These are phyloP conservation scores for Tulasnella sp. DNA, from an alignment of 768 basidiomycete species.

Conservation along the genomic window DNA sequence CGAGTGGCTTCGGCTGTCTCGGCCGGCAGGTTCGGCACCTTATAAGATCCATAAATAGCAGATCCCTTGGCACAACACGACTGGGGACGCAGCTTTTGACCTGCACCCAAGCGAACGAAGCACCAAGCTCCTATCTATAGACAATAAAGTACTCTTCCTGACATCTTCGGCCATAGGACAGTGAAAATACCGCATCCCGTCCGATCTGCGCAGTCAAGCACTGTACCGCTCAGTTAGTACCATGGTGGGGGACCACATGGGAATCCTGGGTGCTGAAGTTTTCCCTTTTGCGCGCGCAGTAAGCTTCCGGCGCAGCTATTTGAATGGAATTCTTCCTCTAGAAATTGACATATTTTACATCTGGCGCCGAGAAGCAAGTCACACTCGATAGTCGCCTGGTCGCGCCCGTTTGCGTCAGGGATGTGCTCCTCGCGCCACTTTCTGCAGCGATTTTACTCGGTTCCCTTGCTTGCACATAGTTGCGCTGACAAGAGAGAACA, in stretches of 20 bases:
- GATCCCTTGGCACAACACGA: neutral
- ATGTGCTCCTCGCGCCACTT: too few species aligned
- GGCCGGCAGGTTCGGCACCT: neutral
- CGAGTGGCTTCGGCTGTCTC: neutral
- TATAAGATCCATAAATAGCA: neutral
- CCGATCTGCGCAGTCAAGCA: conserved; percentile 19
- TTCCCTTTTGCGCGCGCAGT: neutral
- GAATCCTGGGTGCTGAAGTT: conserved; percentile 19
- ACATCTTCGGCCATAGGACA: conserved; percentile 16
- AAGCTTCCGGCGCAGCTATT: neutral
- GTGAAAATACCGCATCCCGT: conserved; percentile 21
- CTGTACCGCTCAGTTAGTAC: conserved; percentile 18
- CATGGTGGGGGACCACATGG: conserved; percentile 19
- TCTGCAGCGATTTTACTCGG: too few species aligned
- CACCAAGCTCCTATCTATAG: neutral
- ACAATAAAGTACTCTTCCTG: neutral
- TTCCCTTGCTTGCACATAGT: too few species aligned
- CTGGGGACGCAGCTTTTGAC: neutral
- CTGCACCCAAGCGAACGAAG: neutral
- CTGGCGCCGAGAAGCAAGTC: neutral
- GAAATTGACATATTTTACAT: neutral
- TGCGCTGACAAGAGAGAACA: too few species aligned
- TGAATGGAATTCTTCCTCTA: neutral
- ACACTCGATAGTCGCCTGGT: too few species aligned
- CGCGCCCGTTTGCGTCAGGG: too few species aligned